A percentile compares a stretch with the other conserved stretches of the same genome.
phyloP scores from a whole-genome alignment of 116 monocot species.

The Dioscorea cayenensis region DNA sequence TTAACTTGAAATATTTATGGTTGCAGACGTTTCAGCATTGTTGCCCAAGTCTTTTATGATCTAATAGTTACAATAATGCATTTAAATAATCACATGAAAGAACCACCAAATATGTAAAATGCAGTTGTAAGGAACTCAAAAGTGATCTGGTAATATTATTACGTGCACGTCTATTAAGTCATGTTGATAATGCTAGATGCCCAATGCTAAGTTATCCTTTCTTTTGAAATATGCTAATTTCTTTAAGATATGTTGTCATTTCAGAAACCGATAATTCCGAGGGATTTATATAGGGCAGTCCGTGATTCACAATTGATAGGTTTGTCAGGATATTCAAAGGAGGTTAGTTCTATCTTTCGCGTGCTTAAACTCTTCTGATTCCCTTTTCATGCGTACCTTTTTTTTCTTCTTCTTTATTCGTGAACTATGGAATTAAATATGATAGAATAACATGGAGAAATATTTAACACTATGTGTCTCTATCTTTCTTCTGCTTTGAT shows the following conservation, averaged over 20 bases:
- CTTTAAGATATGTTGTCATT: neutral
- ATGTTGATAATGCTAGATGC: neutral
- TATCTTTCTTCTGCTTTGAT: no score
- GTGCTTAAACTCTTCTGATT: neutral
- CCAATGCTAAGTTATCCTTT: neutral
- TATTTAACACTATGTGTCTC: no score
- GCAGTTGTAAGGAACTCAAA: no score
- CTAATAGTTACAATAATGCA: no score
- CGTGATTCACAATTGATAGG: constrained; percentile 75
- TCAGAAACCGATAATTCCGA: constrained; percentile 76
- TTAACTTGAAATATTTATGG: no score
- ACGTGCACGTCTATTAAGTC: neutral
- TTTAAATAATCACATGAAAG: no score
- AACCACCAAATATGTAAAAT: no score
- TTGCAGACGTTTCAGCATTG: no score
- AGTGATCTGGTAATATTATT: neutral
- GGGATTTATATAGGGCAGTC: constrained; percentile 58
- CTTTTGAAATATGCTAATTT: neutral
- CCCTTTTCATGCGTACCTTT: neutral
- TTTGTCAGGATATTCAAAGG: constrained; percentile 71
- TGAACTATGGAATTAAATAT: neutral
- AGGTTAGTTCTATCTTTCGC: constrained; percentile 22
- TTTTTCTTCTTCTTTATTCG: neutral
- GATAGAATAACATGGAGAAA: neutral
- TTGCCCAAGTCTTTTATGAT: no score